Evolutionary conservation across 164 flowering plant species (phyloP).

Genomic region (Santalum album): DNA sequence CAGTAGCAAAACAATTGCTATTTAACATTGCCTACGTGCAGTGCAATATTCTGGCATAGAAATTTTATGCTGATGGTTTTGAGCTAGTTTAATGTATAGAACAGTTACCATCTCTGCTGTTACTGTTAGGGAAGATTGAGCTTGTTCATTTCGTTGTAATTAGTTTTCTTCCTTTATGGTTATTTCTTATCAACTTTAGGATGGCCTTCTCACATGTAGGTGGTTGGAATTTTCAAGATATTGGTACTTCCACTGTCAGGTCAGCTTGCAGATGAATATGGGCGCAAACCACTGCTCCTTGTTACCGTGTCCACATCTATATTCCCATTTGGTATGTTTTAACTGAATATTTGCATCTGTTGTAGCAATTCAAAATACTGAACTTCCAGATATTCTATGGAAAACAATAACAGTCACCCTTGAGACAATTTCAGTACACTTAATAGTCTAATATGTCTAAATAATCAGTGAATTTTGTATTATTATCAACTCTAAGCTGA

Average conservation of each 20-base stretch:
- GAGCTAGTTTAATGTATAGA: not conserved
- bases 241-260: conserved; percentile 69
- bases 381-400: no score
- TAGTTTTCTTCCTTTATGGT: not conserved
- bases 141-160: not conserved
- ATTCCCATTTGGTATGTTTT: conserved; percentile 58
- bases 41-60: no score
- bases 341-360: not conserved
- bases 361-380: not conserved
- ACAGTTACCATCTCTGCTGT: not conserved
- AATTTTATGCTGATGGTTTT: no score
- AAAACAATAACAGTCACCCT: no score
- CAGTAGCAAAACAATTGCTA: no score
- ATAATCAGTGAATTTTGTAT: no score
- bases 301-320: conserved; percentile 60
- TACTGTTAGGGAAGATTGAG: not conserved
- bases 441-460: no score
- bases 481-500: no score
- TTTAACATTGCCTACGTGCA: no score
- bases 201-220: conserved; percentile 24
- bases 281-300: conserved; percentile 83
- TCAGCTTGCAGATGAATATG: conserved; percentile 84
- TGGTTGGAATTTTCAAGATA: conserved; percentile 83
- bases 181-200: not conserved
- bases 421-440: no score